Percentiles rank a stretch among this genome's conserved stretches.
These are phyloP conservation scores for Botrytis squamosa DNA, from an alignment of 2,329 filamentous ascomycete species.

Conservation along the genomic window DNA sequence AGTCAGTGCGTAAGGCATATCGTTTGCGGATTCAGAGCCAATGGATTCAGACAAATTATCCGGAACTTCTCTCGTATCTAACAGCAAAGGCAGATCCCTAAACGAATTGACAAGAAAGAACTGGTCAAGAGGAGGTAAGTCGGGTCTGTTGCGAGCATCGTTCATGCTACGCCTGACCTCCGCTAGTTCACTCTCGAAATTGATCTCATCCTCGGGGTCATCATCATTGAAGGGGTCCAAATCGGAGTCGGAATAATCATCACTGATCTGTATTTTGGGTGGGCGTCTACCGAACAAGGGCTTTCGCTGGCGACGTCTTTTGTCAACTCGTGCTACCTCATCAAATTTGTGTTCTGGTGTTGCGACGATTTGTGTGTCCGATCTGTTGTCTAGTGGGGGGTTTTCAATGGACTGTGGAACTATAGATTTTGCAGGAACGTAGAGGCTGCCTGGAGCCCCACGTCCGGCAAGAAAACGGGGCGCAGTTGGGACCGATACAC, in stretches of 20 bases:
- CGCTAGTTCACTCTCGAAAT: constrained; percentile 38
- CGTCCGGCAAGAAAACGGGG: constrained; percentile 27
- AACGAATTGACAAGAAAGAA: constrained; percentile 28
- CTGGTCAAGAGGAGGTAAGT: constrained; percentile 25
- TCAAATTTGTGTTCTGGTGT: constrained; percentile 10
- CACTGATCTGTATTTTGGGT: constrained; percentile 22
- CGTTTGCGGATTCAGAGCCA: not conserved
- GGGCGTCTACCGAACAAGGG: constrained; percentile 29
- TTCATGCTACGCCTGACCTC: constrained; percentile 32
- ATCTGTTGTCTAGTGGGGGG: not conserved
- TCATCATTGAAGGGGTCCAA: constrained; percentile 39
- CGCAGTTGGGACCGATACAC: constrained; percentile 35
- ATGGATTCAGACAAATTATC: not conserved
- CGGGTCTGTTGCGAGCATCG: constrained; percentile 27
- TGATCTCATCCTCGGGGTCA: constrained; percentile 31
- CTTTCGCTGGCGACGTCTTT: constrained; percentile 23
- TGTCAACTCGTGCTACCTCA: not conserved
- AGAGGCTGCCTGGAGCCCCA: not conserved
- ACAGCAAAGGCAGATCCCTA: constrained; percentile 21
- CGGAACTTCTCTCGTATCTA: not conserved
- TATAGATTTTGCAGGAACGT: not conserved
- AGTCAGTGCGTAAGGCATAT: not conserved
- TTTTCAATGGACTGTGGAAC: constrained; percentile 1
- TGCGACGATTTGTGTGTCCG: not conserved
- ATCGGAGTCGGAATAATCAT: constrained; percentile 32